These are phyloP conservation scores for Aspergillus quadricinctus DNA, from an alignment of 2,329 filamentous ascomycete species.

Conservation along the genomic window DNA sequence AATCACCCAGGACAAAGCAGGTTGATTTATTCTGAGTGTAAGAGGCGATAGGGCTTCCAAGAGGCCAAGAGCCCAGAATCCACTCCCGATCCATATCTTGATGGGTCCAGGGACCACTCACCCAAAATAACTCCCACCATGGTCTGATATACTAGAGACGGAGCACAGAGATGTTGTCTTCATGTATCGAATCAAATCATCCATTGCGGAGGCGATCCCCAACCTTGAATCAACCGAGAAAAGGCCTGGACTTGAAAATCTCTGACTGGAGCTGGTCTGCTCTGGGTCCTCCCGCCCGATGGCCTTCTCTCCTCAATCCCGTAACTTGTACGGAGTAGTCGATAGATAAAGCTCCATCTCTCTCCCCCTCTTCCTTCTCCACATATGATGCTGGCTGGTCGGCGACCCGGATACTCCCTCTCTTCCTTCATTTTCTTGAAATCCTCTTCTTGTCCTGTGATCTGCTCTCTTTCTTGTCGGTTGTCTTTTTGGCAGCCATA, in stretches of 20 bases:
- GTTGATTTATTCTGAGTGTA: not conserved
- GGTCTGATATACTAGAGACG: too few species aligned
- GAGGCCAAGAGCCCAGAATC: too few species aligned
- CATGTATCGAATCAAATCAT: not conserved
- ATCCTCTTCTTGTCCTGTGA: not conserved
- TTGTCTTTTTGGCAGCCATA: not conserved
- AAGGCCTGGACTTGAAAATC: not conserved
- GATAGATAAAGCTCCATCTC: not conserved
- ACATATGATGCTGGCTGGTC: not conserved
- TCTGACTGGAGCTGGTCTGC: not conserved
- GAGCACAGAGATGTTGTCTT: not conserved
- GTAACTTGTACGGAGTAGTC: too few species aligned
- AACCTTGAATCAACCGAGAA: not conserved
- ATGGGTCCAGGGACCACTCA: not conserved
- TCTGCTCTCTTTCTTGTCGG: not conserved
- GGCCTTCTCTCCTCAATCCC: too few species aligned
- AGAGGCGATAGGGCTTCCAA: too few species aligned
- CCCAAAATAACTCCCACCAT: not conserved
- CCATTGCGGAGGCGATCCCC: not conserved
- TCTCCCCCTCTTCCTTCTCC: not conserved
- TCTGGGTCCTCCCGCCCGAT: not conserved
- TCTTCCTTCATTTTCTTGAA: not conserved
- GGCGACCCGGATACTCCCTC: not conserved
- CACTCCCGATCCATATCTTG: not conserved
- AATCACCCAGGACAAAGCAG: not conserved